Evolutionary conservation across 2,329 filamentous ascomycete species (phyloP), one percentile per base, ranked within the genome.

Genomic region (Dactylellina haptotyla): DNA sequence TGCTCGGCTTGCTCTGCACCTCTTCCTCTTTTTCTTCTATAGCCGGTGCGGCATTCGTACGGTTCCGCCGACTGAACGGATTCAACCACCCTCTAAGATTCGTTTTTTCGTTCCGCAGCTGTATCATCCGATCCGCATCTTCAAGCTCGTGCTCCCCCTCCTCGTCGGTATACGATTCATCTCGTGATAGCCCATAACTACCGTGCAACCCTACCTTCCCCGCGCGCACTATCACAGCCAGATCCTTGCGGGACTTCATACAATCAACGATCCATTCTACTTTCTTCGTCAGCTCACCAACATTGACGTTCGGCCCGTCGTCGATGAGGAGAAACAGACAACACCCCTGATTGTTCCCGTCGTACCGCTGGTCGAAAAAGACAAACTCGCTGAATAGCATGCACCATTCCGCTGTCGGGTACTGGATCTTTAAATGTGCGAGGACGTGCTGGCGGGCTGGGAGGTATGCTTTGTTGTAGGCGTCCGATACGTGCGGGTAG

Each of bases 301-400:
- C n/a, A n/a, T n/a, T n/a, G n/a, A n/a, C n/a, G n/a, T n/a, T n/a
- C n/a, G n/a, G n/a, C n/a, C n/a, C n/a, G n/a, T 16, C 32, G n/a
- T 39, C 32, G 1, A 72, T 26, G 37, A 72, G 59, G 8, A 72
- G 26, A 23, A 72, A 72, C 14, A 65, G 18, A 61, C 67, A 72
- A 20, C 34, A 51, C 0, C 67, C 67, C 12, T 32, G 16, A 16
- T 54, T 54, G 30, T 1, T 2, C 18, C 61, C 4, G 28, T 26
- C 1, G 39, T 39, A 51, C 23, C 43, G 1, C 16, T 34, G 28
- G 5, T 32, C 30, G 16, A 56, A 65, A 30, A 59, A 72, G 0
- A 50, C 46, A n/a, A 72, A 72, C n/a, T 72, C 67, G 9, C 34
- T 45, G 46, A 72, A 72, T 14, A 72, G 61, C 8, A 72, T 6